These are phyloP conservation scores for Dactylorhiza incarnata DNA, from an alignment of 106 monocot species.

Conservation along the genomic window DNA sequence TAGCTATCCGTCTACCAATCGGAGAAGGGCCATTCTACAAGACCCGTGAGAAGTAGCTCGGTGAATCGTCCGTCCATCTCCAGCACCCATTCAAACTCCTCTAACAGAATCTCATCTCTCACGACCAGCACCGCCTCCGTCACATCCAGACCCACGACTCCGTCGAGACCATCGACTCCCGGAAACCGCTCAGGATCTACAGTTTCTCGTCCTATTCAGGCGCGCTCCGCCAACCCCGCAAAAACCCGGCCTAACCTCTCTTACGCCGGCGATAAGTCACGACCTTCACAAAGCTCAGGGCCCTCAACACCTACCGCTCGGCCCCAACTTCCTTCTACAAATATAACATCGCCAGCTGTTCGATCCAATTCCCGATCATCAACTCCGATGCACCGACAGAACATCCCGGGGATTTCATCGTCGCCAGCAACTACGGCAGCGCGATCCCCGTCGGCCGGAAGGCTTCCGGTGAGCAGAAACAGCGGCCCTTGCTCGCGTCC, in stretches of 20 bases:
- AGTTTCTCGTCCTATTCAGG: conserved; percentile 22
- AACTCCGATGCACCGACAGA: conserved; percentile 50
- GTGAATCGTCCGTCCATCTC: conserved; percentile 46
- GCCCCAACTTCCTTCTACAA: conserved; percentile 19
- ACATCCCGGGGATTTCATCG: conserved; percentile 17
- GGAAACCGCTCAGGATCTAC: conserved; percentile 32
- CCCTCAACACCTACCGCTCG: conserved; percentile 15
- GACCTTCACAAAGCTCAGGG: conserved; percentile 12
- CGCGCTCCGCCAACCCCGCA: conserved; percentile 50
- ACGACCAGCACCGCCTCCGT: conserved; percentile 59
- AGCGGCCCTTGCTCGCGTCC: conserved; percentile 38
- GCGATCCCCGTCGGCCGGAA: conserved; percentile 47
- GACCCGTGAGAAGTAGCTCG: conserved; percentile 54
- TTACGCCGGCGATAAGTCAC: conserved; percentile 26
- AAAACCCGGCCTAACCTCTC: conserved; percentile 29
- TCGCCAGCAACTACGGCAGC: conserved; percentile 5
- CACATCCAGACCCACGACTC: conserved; percentile 71
- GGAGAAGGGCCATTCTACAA: conserved; percentile 31
- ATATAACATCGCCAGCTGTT: conserved; percentile 6
- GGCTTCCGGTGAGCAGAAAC: conserved; percentile 25
- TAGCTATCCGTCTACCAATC: conserved; percentile 41
- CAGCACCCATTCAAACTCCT: conserved; percentile 17
- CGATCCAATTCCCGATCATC: conserved; percentile 51
- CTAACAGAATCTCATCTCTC: conserved; percentile 41
- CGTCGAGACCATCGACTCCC: conserved; percentile 30